Percentiles rank a stretch among this genome's conserved stretches.
These are phyloP conservation scores for Candolleomyces efflorescens DNA, from an alignment of 768 basidiomycete genomes.

Conservation along the genomic window DNA sequence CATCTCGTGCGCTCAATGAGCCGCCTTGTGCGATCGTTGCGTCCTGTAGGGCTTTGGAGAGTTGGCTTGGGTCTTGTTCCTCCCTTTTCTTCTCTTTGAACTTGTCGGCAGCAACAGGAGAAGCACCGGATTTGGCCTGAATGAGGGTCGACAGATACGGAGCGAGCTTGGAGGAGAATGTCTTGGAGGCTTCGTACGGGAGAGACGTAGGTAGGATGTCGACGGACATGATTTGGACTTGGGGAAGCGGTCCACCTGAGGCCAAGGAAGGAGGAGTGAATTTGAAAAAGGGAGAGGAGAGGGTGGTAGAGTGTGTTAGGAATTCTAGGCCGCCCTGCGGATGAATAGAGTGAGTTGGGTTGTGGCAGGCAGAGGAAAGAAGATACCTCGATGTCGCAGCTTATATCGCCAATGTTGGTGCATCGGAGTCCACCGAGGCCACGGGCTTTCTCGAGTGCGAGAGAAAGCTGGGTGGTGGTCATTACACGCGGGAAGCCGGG, in stretches of 20 bases:
- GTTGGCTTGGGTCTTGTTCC: slow-evolving; percentile 17
- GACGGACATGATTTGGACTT: slow-evolving; percentile 80
- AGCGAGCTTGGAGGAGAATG: slow-evolving; percentile 64
- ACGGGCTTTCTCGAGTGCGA: slow-evolving; percentile 45
- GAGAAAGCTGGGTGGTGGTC: slow-evolving; percentile 56
- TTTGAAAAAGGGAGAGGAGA: slow-evolving; percentile 70
- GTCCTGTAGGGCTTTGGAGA: slow-evolving; percentile 46
- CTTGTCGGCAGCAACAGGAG: slow-evolving; percentile 9
- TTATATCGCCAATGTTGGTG: slow-evolving; percentile 80
- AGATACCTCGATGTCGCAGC: slow-evolving; percentile 75
- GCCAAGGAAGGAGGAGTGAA: slow-evolving; percentile 38
- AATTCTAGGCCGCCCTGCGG: slow-evolving; percentile 84
- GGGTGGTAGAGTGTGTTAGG: slow-evolving; percentile 69
- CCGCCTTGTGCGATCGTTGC: slow-evolving; percentile 72
- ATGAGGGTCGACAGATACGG: slow-evolving; percentile 67
- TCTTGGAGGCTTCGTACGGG: slow-evolving; percentile 73
- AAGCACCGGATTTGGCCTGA: neutral
- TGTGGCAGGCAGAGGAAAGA: neutral
- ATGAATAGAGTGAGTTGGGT: neutral
- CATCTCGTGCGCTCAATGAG: slow-evolving; percentile 44
- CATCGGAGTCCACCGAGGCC: slow-evolving; percentile 53
- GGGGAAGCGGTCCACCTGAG: slow-evolving; percentile 36
- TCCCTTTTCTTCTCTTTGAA: slow-evolving; percentile 1
- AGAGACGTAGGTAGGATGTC: slow-evolving; percentile 89
- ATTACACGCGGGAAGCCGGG: slow-evolving; percentile 75